Evolutionary conservation across 176 grass and related monocot genomes (phyloP).

Genomic region (Thalia dealbata): DNA sequence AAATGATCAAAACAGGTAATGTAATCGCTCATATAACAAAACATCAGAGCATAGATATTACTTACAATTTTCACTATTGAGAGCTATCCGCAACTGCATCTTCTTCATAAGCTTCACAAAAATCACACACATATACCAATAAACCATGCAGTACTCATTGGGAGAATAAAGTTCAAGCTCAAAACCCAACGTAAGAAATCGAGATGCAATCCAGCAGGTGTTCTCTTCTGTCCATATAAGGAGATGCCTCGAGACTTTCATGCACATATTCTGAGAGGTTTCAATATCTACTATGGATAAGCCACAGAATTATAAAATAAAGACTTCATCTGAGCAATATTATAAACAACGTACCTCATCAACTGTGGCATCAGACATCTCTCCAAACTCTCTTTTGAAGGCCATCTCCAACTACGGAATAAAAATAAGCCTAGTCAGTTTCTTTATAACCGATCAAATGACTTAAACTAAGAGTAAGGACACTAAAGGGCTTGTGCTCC

Average conservation of each 20-base stretch:
- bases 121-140: conserved; percentile 90
- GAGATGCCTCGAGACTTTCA: conserved; percentile 88
- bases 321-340: conserved; percentile 3
- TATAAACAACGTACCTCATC: conserved; percentile 48
- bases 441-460: background rate
- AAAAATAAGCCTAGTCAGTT: background rate
- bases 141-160: conserved; percentile 87
- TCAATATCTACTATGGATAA: conserved; percentile 17
- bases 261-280: conserved; percentile 54
- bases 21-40: no score
- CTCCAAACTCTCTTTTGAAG: conserved; percentile 80
- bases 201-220: conserved; percentile 75
- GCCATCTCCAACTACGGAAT: conserved; percentile 80
- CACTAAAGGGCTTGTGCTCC: no score
- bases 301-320: conserved; percentile 9
- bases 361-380: conserved; percentile 40
- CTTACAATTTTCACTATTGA: conserved; percentile 67
- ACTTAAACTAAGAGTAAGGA: background rate
- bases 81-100: conserved; percentile 61
- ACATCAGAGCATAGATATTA: conserved; percentile 18
- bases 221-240: conserved; percentile 83
- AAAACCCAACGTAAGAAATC: conserved; percentile 88
- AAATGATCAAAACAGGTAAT: background rate
- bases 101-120: conserved; percentile 71
- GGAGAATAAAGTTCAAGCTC: conserved; percentile 88